Evolutionary conservation across 306 rosid genomes (phyloP).

Genomic region (Acmispon strigosus): DNA sequence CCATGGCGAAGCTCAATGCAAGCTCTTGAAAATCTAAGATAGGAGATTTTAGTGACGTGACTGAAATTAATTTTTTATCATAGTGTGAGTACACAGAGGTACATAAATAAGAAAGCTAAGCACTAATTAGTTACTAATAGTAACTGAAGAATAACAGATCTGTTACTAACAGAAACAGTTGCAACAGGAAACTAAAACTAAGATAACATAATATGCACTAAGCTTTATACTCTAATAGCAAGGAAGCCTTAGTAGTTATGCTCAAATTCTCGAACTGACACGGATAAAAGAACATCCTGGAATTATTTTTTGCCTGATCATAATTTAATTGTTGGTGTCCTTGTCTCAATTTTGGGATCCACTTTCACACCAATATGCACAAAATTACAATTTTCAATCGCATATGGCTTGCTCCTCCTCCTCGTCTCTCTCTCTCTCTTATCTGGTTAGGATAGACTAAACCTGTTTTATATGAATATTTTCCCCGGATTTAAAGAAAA

Average conservation of each 20-base stretch:
- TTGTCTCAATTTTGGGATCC: not conserved
- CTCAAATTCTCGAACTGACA: not conserved
- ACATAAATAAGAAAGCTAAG: too few species aligned
- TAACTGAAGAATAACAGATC: too few species aligned
- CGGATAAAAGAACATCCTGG: not conserved
- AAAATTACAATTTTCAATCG: not conserved
- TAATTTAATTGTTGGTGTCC: not conserved
- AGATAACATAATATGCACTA: too few species aligned
- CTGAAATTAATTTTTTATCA: too few species aligned
- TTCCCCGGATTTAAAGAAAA: not conserved
- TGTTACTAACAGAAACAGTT: too few species aligned
- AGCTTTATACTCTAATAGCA: too few species aligned
- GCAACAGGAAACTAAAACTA: too few species aligned
- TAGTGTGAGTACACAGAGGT: too few species aligned
- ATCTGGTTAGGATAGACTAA: not conserved
- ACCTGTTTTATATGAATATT: not conserved
- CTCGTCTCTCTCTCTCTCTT: not conserved
- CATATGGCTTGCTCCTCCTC: not conserved
- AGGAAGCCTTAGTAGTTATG: too few species aligned
- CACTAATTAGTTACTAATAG: not conserved
- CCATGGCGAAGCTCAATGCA: too few species aligned
- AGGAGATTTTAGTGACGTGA: too few species aligned
- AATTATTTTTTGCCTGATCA: not conserved
- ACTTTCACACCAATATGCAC: not conserved
- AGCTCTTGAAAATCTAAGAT: too few species aligned